These are phyloP conservation scores for Cyberlindnera americana DNA, from an alignment of 805 yeast genomes.

Conservation along the genomic window DNA sequence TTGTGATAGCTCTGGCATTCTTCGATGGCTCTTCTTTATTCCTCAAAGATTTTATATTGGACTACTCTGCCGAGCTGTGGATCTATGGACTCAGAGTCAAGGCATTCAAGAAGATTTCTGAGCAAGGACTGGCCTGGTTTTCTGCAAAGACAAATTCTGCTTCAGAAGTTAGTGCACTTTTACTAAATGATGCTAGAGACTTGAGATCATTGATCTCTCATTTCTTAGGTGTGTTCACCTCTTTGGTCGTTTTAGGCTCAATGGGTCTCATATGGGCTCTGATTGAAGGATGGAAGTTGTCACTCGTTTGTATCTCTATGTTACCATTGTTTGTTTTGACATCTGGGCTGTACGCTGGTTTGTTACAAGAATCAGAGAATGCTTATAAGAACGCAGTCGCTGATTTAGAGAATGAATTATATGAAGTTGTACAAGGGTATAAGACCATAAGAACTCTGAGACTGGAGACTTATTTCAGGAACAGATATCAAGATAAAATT, in stretches of 20 bases:
- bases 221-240: conserved; percentile 51
- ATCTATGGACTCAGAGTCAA: conserved; percentile 46
- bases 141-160: conserved; percentile 36
- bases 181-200: conserved; percentile 82
- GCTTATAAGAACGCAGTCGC: conserved; percentile 55
- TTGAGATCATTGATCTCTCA: conserved; percentile 61
- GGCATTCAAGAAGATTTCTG: conserved; percentile 46
- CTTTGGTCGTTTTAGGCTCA: conserved; percentile 49
- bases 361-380: conserved; percentile 55
- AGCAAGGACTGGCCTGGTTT: conserved; percentile 55
- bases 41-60: conserved; percentile 45
- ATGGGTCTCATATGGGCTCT: conserved; percentile 78
- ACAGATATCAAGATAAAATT: conserved; percentile 33
- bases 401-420: conserved; percentile 44
- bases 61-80: conserved; percentile 67
- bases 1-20: conserved; percentile 59
- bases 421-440: conserved; percentile 55
- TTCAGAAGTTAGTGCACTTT: conserved; percentile 57
- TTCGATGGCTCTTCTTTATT: conserved; percentile 59
- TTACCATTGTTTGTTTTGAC: conserved; percentile 58
- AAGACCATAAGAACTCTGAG: conserved; percentile 61
- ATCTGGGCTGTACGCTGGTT: conserved; percentile 48
- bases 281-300: conserved; percentile 77
- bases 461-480: conserved; percentile 45
- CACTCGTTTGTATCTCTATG: conserved; percentile 77